Percentiles rank a stretch among this genome's conserved stretches.
These are phyloP conservation scores for Ascochyta clinopodiicola DNA, from an alignment of 2,329 filamentous ascomycete species.

Conservation along the genomic window DNA sequence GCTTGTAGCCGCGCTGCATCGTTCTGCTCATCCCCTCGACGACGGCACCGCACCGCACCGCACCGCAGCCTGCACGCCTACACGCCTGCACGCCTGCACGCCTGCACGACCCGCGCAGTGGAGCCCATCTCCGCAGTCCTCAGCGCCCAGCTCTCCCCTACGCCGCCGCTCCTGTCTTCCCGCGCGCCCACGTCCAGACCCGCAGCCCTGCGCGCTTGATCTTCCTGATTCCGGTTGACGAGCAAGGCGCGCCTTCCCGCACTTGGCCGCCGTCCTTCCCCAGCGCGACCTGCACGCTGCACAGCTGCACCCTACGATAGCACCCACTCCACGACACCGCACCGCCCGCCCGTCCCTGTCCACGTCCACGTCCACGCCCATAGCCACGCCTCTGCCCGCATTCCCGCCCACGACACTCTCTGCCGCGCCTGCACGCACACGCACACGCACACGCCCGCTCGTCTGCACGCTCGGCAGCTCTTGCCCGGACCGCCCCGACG, in stretches of 20 bases:
- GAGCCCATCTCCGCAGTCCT: slow-evolving; percentile 3
- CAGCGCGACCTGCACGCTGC: slow-evolving; percentile 14
- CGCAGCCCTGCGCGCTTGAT: neutral
- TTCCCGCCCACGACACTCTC: neutral
- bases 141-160: neutral
- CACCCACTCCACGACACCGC: neutral
- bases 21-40: slow-evolving; percentile 7
- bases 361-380: neutral
- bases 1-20: slow-evolving; percentile 12
- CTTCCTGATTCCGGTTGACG: slow-evolving; percentile 9
- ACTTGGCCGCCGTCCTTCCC: slow-evolving; percentile 14
- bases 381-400: neutral
- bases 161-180: neutral
- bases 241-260: slow-evolving; percentile 15
- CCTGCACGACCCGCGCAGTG: slow-evolving; percentile 4
- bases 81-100: neutral
- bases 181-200: neutral
- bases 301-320: slow-evolving; percentile 8
- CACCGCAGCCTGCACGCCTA: neutral
- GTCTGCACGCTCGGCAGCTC: neutral
- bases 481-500: slow-evolving; percentile 27
- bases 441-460: neutral
- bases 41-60: neutral
- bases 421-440: slow-evolving; percentile 6
- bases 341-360: neutral